Conservation (phyloP, 306 rosid species). For the Corylus americana region DNA sequence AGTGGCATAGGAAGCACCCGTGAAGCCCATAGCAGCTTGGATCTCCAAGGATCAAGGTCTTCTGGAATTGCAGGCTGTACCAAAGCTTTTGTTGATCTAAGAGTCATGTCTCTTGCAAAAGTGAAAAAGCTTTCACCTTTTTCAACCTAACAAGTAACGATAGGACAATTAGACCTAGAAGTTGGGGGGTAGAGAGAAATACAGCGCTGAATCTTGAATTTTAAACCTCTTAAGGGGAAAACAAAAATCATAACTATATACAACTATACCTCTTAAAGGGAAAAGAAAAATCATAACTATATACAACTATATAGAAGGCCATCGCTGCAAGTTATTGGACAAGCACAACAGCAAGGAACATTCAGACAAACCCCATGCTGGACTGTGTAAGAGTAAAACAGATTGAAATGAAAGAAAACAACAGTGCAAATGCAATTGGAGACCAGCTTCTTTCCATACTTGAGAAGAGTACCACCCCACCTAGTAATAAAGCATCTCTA, state of each 20-base stretch:
- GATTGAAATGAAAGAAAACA: background rate
- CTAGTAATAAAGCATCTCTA: background rate
- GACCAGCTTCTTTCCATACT: background rate
- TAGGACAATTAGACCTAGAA: conserved; percentile 12
- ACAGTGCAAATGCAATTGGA: background rate
- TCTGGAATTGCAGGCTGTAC: conserved; percentile 57
- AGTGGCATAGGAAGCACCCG: conserved; percentile 98
- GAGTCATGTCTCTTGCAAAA: conserved; percentile 90
- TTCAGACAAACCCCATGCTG: background rate
- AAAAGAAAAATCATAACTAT: background rate
- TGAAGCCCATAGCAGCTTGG: conserved; percentile 93
- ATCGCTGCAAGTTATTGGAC: background rate
- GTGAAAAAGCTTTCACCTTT: conserved; percentile 92
- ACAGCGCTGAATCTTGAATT: background rate
- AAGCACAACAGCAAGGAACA: background rate
- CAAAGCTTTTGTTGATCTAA: conserved; percentile 80
- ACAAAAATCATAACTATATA: background rate
- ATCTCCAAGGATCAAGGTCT: conserved; percentile 86
- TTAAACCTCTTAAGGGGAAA: background rate
- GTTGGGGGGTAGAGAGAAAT: background rate
- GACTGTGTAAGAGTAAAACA: background rate
- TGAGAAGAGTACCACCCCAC: background rate
- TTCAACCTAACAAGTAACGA: conserved; percentile 55
- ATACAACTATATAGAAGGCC: background rate
- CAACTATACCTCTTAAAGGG: background rate